These are phyloP conservation scores for Phytophthora chlamydospora DNA, from an alignment of 352 stramenopile species.

Conservation along the genomic window DNA sequence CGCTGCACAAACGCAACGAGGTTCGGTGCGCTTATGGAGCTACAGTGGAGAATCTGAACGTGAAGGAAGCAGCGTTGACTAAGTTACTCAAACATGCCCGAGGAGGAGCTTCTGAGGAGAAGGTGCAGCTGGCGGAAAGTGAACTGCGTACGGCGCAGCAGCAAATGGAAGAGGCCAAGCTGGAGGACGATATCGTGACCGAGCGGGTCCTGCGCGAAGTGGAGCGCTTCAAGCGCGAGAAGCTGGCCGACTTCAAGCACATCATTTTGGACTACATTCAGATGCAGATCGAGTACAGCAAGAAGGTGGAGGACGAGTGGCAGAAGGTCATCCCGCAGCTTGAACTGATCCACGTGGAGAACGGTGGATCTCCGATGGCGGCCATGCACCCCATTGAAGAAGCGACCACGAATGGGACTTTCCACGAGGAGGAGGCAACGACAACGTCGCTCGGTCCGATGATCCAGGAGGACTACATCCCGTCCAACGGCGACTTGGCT, in stretches of 20 bases:
- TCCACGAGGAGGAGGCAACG: slow-evolving; percentile 20
- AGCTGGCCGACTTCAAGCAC: slow-evolving; percentile 94
- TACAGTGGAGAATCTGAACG: slow-evolving; percentile 88
- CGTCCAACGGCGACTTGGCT: slow-evolving; percentile 55
- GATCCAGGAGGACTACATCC: slow-evolving; percentile 83
- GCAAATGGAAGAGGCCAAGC: slow-evolving; percentile 86
- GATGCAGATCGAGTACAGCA: slow-evolving; percentile 97
- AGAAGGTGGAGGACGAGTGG: slow-evolving; percentile 90
- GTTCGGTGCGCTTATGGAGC: slow-evolving; percentile 90
- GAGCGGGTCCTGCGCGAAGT: slow-evolving; percentile 96
- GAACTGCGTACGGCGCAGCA: slow-evolving; percentile 86
- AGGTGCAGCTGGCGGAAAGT: slow-evolving; percentile 87
- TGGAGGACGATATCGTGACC: slow-evolving; percentile 94
- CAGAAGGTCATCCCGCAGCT: slow-evolving; percentile 78
- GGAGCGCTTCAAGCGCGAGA: slow-evolving; percentile 97
- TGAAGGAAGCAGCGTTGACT: slow-evolving; percentile 63
- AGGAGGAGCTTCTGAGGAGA: slow-evolving; percentile 64
- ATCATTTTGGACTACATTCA: slow-evolving; percentile 97
- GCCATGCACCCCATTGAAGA: slow-evolving; percentile 51
- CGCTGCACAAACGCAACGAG: slow-evolving; percentile 93
- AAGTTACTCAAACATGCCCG: slow-evolving; percentile 73
- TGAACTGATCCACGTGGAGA: slow-evolving; percentile 73
- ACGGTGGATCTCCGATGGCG: slow-evolving; percentile 30
- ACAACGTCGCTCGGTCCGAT: slow-evolving; percentile 34
- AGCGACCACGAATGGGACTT: slow-evolving; percentile 18